Percentiles rank a stretch among this genome's conserved stretches.
Conservation (phyloP, 2,329 filamentous ascomycete genomes). For the Fusarium heterosporum region DNA sequence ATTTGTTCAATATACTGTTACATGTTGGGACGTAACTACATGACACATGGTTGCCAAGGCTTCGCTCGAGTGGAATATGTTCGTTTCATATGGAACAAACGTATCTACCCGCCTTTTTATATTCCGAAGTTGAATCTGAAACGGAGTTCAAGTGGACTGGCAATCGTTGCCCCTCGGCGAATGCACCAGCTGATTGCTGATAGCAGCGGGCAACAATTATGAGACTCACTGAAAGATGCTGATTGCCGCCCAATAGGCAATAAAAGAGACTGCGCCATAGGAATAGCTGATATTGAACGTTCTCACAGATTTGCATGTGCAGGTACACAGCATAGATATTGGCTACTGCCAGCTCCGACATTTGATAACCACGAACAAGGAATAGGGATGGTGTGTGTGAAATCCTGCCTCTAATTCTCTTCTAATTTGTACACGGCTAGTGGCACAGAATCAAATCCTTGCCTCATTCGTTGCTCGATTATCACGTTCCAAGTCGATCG, state of each 20-base stretch:
- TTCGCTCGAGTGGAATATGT: background rate
- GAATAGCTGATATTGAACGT: background rate
- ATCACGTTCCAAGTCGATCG: constrained; percentile 17
- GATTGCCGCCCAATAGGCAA: background rate
- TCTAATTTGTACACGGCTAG: constrained; percentile 52
- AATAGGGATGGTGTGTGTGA: constrained; percentile 36
- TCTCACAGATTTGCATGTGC: background rate
- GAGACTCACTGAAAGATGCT: background rate
- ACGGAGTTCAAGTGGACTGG: constrained; percentile 8
- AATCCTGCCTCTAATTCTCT: constrained; percentile 48
- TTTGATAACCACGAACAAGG: background rate
- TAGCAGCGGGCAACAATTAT: background rate
- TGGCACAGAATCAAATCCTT: constrained; percentile 44
- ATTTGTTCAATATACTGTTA: too few relatives aligned
- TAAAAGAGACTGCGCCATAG: constrained; percentile 10
- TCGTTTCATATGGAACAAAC: background rate
- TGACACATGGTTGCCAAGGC: constrained; percentile 3
- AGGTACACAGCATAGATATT: background rate
- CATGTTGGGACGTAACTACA: too few relatives aligned
- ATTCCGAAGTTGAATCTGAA: constrained; percentile 41
- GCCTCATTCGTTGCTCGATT: constrained; percentile 38
- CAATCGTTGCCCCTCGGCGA: constrained; percentile 41
- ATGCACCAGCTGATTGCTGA: constrained; percentile 26
- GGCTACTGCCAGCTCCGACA: background rate
- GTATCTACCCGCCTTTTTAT: constrained; percentile 20